Conservation (phyloP, 2,329 filamentous ascomycete species). For the Neurospora crassa region DNA sequence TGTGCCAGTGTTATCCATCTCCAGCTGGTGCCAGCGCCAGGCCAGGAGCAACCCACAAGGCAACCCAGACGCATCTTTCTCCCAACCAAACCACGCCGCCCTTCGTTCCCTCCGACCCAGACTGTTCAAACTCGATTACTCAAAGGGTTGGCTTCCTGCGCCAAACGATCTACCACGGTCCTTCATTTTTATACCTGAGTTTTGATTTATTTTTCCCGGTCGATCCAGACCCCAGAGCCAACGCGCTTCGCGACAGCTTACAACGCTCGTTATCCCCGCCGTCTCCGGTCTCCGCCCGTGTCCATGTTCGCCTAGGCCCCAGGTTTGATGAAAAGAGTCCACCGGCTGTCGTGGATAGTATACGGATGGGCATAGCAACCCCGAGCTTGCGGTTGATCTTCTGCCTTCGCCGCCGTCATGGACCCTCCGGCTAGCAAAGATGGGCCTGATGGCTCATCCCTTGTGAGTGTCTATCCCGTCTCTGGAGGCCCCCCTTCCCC, state of each 20-base stretch:
- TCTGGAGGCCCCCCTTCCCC: slow-evolving; percentile 10
- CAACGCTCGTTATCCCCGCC: slow-evolving; percentile 3
- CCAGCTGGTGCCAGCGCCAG: not conserved
- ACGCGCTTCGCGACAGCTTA: not conserved
- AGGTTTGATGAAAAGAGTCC: slow-evolving; percentile 14
- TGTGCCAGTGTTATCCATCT: not conserved
- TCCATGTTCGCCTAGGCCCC: slow-evolving; percentile 7
- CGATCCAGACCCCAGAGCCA: not conserved
- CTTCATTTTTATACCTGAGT: not conserved
- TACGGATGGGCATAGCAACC: slow-evolving; percentile 19
- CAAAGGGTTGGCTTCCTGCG: not conserved
- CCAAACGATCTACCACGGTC: not conserved
- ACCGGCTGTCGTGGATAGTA: slow-evolving; percentile 22
- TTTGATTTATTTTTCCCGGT: not conserved
- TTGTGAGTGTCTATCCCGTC: slow-evolving; percentile 39
- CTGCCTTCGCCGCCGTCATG: slow-evolving; percentile 26
- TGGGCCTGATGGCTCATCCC: slow-evolving; percentile 66
- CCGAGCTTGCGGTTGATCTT: slow-evolving; percentile 7
- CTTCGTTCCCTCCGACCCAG: not conserved
- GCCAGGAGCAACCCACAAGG: not conserved
- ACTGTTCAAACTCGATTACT: not conserved
- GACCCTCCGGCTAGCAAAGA: slow-evolving; percentile 35
- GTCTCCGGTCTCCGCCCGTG: slow-evolving; percentile 1
- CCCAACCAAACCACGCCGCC: not conserved
- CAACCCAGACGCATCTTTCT: not conserved